Evolutionary conservation across 371 early-diverging fungal genomes (phyloP).

Genomic region (Mortierella sp.): DNA sequence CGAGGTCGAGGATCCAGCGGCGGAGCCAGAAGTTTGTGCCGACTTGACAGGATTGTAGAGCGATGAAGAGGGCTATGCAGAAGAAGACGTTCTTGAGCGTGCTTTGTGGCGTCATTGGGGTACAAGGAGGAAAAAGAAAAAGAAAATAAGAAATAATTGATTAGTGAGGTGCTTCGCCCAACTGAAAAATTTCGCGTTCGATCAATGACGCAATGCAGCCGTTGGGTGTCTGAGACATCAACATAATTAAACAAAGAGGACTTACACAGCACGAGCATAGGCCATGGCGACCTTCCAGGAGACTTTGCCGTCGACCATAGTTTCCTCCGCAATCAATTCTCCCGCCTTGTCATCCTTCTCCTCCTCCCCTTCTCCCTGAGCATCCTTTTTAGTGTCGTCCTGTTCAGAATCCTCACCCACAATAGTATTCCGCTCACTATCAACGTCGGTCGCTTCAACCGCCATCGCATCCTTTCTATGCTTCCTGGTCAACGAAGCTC

Average conservation of each 20-base stretch:
- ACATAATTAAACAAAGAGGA: not conserved
- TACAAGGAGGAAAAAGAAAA: not conserved
- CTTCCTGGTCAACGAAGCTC: not conserved
- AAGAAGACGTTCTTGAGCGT: conserved; percentile 41
- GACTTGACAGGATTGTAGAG: conserved; percentile 61
- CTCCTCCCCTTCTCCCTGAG: no score
- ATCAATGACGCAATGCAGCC: not conserved
- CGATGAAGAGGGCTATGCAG: conserved; percentile 30
- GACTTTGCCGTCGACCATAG: conserved; percentile 84
- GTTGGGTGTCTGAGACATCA: not conserved
- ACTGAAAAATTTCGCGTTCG: not conserved
- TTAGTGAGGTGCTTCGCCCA: not conserved
- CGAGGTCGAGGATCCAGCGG: conserved; percentile 63
- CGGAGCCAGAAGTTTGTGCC: conserved; percentile 74
- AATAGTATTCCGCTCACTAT: not conserved
- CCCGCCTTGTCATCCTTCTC: conserved; percentile 42
- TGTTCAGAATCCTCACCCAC: not conserved
- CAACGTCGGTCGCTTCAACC: conserved; percentile 50
- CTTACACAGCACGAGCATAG: conserved; percentile 85
- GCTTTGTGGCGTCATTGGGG: conserved; percentile 11
- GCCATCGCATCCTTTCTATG: conserved; percentile 6
- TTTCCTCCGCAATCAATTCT: conserved; percentile 79
- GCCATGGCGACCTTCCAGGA: conserved; percentile 74
- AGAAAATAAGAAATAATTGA: not conserved
- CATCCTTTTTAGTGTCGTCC: not conserved